A percentile compares a stretch with the other conserved stretches of the same genome.
These are phyloP conservation scores for Botrytis paeoniae DNA, from an alignment of 2,329 filamentous ascomycete genomes.

Conservation along the genomic window DNA sequence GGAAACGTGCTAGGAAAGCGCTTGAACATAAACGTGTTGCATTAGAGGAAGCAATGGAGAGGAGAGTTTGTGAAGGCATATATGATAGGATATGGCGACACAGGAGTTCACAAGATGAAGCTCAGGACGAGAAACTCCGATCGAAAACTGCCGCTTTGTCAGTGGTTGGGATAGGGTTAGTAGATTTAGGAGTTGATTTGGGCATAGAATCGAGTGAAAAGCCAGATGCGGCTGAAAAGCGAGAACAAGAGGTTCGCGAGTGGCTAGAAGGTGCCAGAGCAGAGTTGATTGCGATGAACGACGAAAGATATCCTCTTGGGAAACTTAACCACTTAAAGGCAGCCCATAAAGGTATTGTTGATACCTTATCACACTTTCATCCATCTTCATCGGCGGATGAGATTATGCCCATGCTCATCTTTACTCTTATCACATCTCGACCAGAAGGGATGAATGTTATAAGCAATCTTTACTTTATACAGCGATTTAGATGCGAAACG, in stretches of 20 bases:
- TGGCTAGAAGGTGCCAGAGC: slow-evolving; percentile 69
- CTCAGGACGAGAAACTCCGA: slow-evolving; percentile 87
- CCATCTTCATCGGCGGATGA: slow-evolving; percentile 91
- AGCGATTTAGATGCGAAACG: slow-evolving; percentile 79
- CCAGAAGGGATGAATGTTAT: slow-evolving; percentile 84
- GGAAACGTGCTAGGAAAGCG: slow-evolving; percentile 72
- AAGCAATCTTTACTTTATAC: slow-evolving; percentile 93
- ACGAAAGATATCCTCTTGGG: slow-evolving; percentile 81
- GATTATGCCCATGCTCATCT: slow-evolving; percentile 95
- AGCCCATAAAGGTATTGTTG: slow-evolving; percentile 91
- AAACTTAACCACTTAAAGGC: slow-evolving; percentile 87
- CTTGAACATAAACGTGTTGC: slow-evolving; percentile 74
- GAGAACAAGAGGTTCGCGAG: slow-evolving; percentile 65
- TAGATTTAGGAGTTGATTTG: slow-evolving; percentile 77
- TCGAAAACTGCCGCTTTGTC: slow-evolving; percentile 89
- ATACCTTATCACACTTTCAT: slow-evolving; percentile 68
- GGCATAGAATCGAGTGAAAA: slow-evolving; percentile 54
- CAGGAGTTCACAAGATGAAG: slow-evolving; percentile 87
- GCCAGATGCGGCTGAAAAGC: slow-evolving; percentile 56
- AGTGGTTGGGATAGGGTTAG: slow-evolving; percentile 85
- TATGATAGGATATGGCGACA: slow-evolving; percentile 91
- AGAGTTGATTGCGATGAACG: slow-evolving; percentile 77
- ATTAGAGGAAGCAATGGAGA: slow-evolving; percentile 88
- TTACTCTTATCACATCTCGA: slow-evolving; percentile 86
- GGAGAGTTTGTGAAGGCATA: slow-evolving; percentile 77